Percentiles rank a stretch among this genome's conserved stretches.
Conservation (phyloP, 257 asterid genomes). For the Scutellaria galericulata region DNA sequence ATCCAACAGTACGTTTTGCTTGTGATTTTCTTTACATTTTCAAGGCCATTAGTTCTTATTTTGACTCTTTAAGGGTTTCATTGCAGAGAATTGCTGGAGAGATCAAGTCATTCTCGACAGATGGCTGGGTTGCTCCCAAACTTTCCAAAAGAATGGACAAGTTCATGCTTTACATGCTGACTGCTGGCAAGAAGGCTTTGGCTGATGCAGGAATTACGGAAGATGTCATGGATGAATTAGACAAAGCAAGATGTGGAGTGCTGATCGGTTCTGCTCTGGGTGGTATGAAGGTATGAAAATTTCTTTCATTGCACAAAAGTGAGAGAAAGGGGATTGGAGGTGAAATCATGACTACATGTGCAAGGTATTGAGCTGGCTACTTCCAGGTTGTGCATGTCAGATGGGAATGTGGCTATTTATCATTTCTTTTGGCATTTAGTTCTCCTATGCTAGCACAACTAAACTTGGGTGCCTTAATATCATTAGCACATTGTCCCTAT, state of each 20-base stretch:
- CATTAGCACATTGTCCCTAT: slow-evolving; percentile 3
- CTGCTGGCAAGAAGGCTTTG: slow-evolving; percentile 95
- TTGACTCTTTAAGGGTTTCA: slow-evolving; percentile 31
- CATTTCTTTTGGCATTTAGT: slow-evolving; percentile 13
- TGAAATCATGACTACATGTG: slow-evolving; percentile 20
- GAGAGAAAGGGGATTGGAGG: neutral
- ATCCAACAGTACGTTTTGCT: slow-evolving; percentile 73
- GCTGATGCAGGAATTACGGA: slow-evolving; percentile 86
- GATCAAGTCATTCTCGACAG: slow-evolving; percentile 87
- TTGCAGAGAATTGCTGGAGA: slow-evolving; percentile 96
- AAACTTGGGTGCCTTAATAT: slow-evolving; percentile 16
- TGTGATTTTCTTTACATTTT: slow-evolving; percentile 15
- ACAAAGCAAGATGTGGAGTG: slow-evolving; percentile 87
- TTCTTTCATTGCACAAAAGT: slow-evolving; percentile 15
- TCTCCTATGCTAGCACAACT: slow-evolving; percentile 5
- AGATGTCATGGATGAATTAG: slow-evolving; percentile 66
- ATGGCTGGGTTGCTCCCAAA: slow-evolving; percentile 94
- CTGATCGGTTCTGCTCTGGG: slow-evolving; percentile 97
- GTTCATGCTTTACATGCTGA: slow-evolving; percentile 97
- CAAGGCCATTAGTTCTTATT: slow-evolving; percentile 31
- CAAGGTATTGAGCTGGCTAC: slow-evolving; percentile 4
- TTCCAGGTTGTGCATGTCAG: slow-evolving; percentile 8
- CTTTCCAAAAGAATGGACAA: slow-evolving; percentile 91
- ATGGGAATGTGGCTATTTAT: slow-evolving; percentile 1
- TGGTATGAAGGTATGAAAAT: slow-evolving; percentile 80